A percentile compares a stretch with the other conserved stretches of the same genome.
These are phyloP conservation scores for Pestalotiopsis sp. DNA, from an alignment of 2,329 filamentous ascomycete species.

Conservation along the genomic window DNA sequence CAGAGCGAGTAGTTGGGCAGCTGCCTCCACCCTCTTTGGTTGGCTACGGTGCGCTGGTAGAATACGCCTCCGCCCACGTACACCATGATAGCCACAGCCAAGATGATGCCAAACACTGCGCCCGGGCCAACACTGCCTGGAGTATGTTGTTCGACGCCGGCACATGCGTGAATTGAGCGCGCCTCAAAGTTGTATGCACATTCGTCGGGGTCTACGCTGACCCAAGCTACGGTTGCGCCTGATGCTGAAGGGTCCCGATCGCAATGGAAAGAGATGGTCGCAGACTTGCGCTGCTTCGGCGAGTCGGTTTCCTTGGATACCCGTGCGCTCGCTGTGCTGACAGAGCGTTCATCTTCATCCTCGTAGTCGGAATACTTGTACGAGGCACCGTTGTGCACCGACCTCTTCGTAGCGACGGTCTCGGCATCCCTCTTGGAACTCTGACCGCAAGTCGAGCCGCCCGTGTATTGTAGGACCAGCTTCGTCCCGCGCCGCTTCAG, in stretches of 20 bases:
- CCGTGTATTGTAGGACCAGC: slow-evolving; percentile 75
- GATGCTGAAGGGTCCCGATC: slow-evolving; percentile 76
- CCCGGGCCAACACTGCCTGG: slow-evolving; percentile 71
- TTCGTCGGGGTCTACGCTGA: slow-evolving; percentile 80
- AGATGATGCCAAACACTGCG: slow-evolving; percentile 87
- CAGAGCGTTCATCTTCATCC: slow-evolving; percentile 33
- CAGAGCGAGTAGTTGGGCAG: slow-evolving; percentile 93
- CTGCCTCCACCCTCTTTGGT: slow-evolving; percentile 94
- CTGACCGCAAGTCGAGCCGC: slow-evolving; percentile 72
- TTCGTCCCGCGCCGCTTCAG: slow-evolving; percentile 69
- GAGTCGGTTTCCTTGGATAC: slow-evolving; percentile 30
- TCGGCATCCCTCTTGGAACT: slow-evolving; percentile 38
- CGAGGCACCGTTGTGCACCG: slow-evolving; percentile 38
- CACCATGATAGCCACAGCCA: slow-evolving; percentile 74
- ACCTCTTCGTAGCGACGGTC: slow-evolving; percentile 26
- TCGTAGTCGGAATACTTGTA: slow-evolving; percentile 29
- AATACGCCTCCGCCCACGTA: slow-evolving; percentile 93
- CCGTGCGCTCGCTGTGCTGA: slow-evolving; percentile 13
- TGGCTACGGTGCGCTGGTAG: slow-evolving; percentile 92
- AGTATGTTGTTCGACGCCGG: slow-evolving; percentile 68
- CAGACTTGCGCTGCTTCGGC: slow-evolving; percentile 66
- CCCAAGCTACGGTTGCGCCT: slow-evolving; percentile 76
- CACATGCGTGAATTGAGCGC: slow-evolving; percentile 81
- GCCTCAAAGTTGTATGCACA: slow-evolving; percentile 97
- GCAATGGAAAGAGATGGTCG: slow-evolving; percentile 91